phyloP scores from a whole-genome alignment of 2,329 filamentous ascomycete genomes.

The Sporothrix brunneoviolacea region DNA sequence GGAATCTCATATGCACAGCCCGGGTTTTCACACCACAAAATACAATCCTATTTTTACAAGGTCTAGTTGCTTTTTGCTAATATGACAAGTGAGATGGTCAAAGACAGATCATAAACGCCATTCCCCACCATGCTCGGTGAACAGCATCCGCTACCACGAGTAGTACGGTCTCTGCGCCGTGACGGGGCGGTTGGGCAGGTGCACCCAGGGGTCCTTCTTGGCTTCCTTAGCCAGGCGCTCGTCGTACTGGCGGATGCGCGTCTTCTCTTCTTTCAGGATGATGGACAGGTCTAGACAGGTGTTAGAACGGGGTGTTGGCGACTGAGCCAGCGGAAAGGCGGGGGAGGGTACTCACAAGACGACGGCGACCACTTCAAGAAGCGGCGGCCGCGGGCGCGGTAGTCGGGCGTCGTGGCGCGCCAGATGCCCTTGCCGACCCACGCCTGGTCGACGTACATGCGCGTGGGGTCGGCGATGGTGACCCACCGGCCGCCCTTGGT shows the following conservation, averaged over 20 bases:
- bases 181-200: conserved; percentile 78
- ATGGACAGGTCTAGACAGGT: conserved; percentile 60
- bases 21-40: too few relatives aligned
- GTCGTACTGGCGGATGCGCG: conserved; percentile 70
- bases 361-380: conserved; percentile 54
- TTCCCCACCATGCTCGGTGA: background rate
- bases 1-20: too few relatives aligned
- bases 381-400: conserved; percentile 66
- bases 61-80: conserved; percentile 11
- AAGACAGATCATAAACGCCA: background rate
- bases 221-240: conserved; percentile 71
- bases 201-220: conserved; percentile 75
- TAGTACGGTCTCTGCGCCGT: conserved; percentile 84
- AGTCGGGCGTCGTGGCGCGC: conserved; percentile 52
- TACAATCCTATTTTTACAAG: conserved; percentile 6
- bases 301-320: too few relatives aligned
- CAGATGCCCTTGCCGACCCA: conserved; percentile 75
- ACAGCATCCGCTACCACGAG: conserved; percentile 61
- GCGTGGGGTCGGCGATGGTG: conserved; percentile 65
- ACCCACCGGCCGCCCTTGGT: conserved; percentile 70
- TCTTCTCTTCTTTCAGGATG: conserved; percentile 88
- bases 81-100: conserved; percentile 6
- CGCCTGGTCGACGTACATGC: conserved; percentile 83
- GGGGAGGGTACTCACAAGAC: conserved; percentile 61
- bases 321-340: background rate